Percentiles rank a stretch among this genome's conserved stretches.
These are phyloP conservation scores for Nannochloropsis gaditana DNA, from an alignment of 108 stramenopile genomes.

Conservation along the genomic window DNA sequence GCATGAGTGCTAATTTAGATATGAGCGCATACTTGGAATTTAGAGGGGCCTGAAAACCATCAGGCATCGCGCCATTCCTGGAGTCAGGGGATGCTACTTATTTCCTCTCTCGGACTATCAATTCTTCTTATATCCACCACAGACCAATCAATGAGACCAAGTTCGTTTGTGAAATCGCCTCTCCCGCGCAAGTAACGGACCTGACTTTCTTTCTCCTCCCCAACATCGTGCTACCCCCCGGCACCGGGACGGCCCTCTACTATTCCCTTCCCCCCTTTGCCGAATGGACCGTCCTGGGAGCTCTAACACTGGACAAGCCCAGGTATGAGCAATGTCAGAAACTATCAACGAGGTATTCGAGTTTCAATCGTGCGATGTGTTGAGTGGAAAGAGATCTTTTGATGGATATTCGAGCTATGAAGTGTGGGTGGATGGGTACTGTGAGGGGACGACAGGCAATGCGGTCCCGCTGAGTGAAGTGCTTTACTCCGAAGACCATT, in stretches of 20 bases:
- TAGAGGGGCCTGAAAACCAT: too few relatives aligned
- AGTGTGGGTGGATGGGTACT: too few relatives aligned
- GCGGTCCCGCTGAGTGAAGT: not conserved
- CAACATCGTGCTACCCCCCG: conserved; percentile 21
- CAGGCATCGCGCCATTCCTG: too few relatives aligned
- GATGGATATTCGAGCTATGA: too few relatives aligned
- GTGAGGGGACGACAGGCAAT: too few relatives aligned
- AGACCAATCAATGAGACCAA: conserved; percentile 15
- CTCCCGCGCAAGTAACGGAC: conserved; percentile 21
- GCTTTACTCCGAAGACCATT: not conserved
- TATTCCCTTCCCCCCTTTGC: conserved; percentile 33
- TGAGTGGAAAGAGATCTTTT: too few relatives aligned
- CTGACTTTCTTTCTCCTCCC: conserved; percentile 37
- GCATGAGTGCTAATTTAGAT: too few relatives aligned
- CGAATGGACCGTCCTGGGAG: conserved; percentile 29
- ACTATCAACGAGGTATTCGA: not conserved
- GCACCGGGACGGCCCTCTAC: conserved; percentile 26
- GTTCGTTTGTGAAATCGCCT: not conserved
- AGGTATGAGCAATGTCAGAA: not conserved
- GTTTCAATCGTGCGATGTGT: too few relatives aligned
- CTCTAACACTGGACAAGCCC: conserved; percentile 23
- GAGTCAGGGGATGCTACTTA: too few relatives aligned
- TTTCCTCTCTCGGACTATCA: too few relatives aligned
- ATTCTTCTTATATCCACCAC: not conserved
- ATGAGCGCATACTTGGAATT: too few relatives aligned